A percentile compares a stretch with the other conserved stretches of the same genome.
phyloP scores from a whole-genome alignment of 208 protist genomes.

The Crithidia acanthocephali region DNA sequence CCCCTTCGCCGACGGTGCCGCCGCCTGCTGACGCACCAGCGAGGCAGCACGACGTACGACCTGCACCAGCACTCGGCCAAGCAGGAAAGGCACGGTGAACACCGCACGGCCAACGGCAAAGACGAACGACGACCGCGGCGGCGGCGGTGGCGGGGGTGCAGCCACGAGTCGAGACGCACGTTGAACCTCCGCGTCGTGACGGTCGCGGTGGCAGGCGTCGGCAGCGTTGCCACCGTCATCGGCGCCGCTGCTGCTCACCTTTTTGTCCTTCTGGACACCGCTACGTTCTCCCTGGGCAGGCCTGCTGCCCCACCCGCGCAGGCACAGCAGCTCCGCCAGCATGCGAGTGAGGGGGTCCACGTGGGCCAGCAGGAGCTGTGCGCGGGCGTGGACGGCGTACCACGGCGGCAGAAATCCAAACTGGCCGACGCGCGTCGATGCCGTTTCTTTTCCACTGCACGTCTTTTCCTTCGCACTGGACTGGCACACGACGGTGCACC shows the following conservation, averaged over 20 bases:
- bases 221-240: neutral
- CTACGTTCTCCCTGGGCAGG: neutral
- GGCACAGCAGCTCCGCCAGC: slow-evolving; percentile 28
- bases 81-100: too few relatives aligned
- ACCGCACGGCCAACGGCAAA: too few relatives aligned
- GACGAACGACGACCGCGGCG: too few relatives aligned
- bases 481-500: slow-evolving; percentile 16
- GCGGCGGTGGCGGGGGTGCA: too few relatives aligned
- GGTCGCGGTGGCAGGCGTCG: too few relatives aligned
- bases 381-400: slow-evolving; percentile 40
- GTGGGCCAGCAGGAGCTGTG: slow-evolving; percentile 46
- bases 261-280: neutral
- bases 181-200: too few relatives aligned
- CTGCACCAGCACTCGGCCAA: too few relatives aligned
- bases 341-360: slow-evolving; percentile 29
- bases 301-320: slow-evolving; percentile 15
- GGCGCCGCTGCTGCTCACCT: neutral
- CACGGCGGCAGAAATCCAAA: slow-evolving; percentile 29
- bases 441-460: neutral
- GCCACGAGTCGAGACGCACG: too few relatives aligned
- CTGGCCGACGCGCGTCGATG: slow-evolving; percentile 4
- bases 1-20: too few relatives aligned
- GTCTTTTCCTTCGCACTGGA: too few relatives aligned
- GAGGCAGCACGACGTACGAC: too few relatives aligned
- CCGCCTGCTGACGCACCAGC: too few relatives aligned